phyloP scores from a whole-genome alignment of 2,329 filamentous ascomycete genomes.

The Tolypocladium ophioglossoides region DNA sequence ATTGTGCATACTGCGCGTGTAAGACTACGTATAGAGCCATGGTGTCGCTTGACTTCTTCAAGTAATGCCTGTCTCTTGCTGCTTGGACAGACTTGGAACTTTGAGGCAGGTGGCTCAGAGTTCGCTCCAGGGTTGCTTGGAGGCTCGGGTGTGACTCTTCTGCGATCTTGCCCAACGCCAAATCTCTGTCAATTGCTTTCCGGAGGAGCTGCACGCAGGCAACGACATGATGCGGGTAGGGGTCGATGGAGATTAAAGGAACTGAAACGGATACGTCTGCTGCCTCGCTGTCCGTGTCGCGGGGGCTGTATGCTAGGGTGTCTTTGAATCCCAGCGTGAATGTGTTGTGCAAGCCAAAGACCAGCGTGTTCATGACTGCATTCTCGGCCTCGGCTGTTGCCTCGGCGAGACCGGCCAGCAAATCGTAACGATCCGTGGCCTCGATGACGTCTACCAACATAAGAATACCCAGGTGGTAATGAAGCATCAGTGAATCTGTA shows the following conservation, averaged over 20 bases:
- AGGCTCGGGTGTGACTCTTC: conserved; percentile 15
- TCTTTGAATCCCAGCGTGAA: conserved; percentile 9
- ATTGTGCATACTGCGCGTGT: conserved; percentile 4
- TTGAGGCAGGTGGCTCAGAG: conserved; percentile 16
- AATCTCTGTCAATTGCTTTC: conserved; percentile 19
- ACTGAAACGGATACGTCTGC: conserved; percentile 8
- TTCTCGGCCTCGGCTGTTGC: conserved; percentile 16
- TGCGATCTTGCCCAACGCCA: conserved; percentile 12
- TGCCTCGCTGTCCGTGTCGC: background rate
- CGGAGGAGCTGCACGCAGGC: conserved; percentile 17
- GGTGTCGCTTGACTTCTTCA: background rate
- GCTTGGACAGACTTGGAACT: conserved; percentile 20
- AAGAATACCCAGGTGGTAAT: conserved; percentile 21
- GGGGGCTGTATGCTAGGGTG: background rate
- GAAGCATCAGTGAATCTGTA: conserved; percentile 21
- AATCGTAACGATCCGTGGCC: conserved; percentile 15
- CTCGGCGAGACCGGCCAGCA: conserved; percentile 13
- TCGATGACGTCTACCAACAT: conserved; percentile 20
- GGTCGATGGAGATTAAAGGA: conserved; percentile 20
- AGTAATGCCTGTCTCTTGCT: conserved; percentile 13
- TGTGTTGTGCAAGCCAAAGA: conserved; percentile 18
- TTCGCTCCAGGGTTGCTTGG: conserved; percentile 13
- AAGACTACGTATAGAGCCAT: conserved; percentile 1
- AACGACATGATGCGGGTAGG: conserved; percentile 20
- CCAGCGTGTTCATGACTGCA: conserved; percentile 19